Evolutionary conservation across 306 rosid species (phyloP), one percentile per base, ranked within the genome.

Genomic region (Vigna reflexopilosa): DNA sequence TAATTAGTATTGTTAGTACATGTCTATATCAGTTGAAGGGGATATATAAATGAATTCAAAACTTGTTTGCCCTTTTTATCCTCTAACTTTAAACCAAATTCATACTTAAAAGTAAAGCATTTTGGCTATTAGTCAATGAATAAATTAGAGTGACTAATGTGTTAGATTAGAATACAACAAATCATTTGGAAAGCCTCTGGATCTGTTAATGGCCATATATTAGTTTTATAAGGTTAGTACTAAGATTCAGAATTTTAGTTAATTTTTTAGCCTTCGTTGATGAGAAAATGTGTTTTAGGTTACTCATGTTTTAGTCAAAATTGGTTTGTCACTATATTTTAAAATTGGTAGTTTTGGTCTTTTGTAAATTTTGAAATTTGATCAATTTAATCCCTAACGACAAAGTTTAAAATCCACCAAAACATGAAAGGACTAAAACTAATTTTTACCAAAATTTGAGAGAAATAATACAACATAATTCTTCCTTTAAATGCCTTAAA

Each of bases 191-290:
- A 59, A 40, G 47, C 19, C 17, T 57, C 38, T 79, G 66, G 72
- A 79, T 24, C 72, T 8, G 48, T 17, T 56, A 49, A 5, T 71
- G 34, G 28, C 38, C 24, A 71, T 11, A 2, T 70, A 49, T 77
- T 73, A 70, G 13, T 45, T 55, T 54, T 65, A 63, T 69, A 45
- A 47, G 36, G 30, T 22, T 40, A 80, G 70, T 72, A 76, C 83
- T 61, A 80, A 54, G 44, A 73, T 68, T 86, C 52, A 72, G 36
- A 70, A 50, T 74, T 75, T 3, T 22, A 34, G 70, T 74, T 85
- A 77, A 61, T 73, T 83, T 52, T 71, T 47, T 45, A 50, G 63
- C 80, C 72, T 79, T 26, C 0, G 28, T 26, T 26, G 28, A 3
- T 26, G 28, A 26, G 3, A 26, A 45, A 12, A 45, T 12, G 16